phyloP scores from a whole-genome alignment of 306 rosid genomes.

The Rosa rugosa region DNA sequence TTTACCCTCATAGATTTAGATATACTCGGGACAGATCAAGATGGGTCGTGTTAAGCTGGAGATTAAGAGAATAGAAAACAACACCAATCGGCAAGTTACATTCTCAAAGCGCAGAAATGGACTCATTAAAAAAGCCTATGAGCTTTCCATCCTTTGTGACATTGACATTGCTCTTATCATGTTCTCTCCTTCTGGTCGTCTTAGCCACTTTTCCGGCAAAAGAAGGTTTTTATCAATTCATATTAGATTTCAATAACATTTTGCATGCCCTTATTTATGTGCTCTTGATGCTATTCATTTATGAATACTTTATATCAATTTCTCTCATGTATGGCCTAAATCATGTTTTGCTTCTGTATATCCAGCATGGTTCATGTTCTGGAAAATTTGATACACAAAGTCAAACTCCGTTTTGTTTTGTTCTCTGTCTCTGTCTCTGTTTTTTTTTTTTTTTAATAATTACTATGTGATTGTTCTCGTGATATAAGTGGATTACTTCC shows the following conservation, averaged over 20 bases:
- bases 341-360: neutral
- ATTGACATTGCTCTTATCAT: slow-evolving; percentile 82
- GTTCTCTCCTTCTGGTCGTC: slow-evolving; percentile 69
- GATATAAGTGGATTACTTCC: neutral
- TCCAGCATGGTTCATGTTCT: neutral
- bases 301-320: no score
- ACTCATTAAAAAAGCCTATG: slow-evolving; percentile 83
- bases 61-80: slow-evolving; percentile 81
- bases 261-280: neutral
- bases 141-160: slow-evolving; percentile 73
- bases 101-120: slow-evolving; percentile 87
- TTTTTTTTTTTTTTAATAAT: neutral
- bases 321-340: neutral
- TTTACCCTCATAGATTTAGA: slow-evolving; percentile 10
- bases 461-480: neutral
- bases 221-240: slow-evolving; percentile 39
- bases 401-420: neutral
- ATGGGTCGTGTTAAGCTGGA: slow-evolving; percentile 91
- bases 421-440: neutral
- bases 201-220: slow-evolving; percentile 70
- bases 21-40: slow-evolving; percentile 6
- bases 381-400: neutral
- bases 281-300: neutral
- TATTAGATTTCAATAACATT: neutral
- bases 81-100: slow-evolving; percentile 75